Evolutionary conservation across 805 yeast species (phyloP), one percentile per base, ranked within the genome.

Genomic region (Candida jianshihensis): DNA sequence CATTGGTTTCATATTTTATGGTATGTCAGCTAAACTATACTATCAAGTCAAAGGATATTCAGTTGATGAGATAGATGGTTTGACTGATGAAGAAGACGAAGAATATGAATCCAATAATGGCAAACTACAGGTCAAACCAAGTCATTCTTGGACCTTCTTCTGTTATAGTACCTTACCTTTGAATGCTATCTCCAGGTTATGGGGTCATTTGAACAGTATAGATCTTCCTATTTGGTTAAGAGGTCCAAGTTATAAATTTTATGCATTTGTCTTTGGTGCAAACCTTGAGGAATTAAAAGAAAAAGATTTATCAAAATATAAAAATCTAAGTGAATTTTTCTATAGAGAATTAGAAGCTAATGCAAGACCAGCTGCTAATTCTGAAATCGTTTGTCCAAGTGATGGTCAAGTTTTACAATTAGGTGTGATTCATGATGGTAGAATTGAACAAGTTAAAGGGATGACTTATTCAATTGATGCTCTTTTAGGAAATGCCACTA

Each of bases 391-490:
- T 8, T 80, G 92, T 25, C 99, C 99, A 4, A 78, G 96, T 39
- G 99, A 92, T 60, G 99, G 99, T 17, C 80, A 74, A 45, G 81
- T 92, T 14, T 64, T 92, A 40, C 89, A 86, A 49, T 73, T 86
- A 40, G 99, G 99, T 18, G 66, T 75, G 21, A 75, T 85, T 27
- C 77, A 75, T 36, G 72, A 81, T 47, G 96, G 96, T 24, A 85
- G 83, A 47, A 87, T 92, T 41, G 97, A 92, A 59, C 97, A 90
- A 59, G 97, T 92, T 28, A 92, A 92, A 63, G 98, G 98, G 7
- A 75, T 92, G 76, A 86, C 94, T 2, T 92, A 92, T 58, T 80
- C 95, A 2, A 71, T 92, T 13, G 90, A 85, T 46, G 89, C 94
- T 9, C 73, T 92, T 37, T 68, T 92, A 31, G 99, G 99, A 4